These are phyloP conservation scores for Fusarium sp. DNA, from an alignment of 2,329 filamentous ascomycete genomes.

Conservation along the genomic window DNA sequence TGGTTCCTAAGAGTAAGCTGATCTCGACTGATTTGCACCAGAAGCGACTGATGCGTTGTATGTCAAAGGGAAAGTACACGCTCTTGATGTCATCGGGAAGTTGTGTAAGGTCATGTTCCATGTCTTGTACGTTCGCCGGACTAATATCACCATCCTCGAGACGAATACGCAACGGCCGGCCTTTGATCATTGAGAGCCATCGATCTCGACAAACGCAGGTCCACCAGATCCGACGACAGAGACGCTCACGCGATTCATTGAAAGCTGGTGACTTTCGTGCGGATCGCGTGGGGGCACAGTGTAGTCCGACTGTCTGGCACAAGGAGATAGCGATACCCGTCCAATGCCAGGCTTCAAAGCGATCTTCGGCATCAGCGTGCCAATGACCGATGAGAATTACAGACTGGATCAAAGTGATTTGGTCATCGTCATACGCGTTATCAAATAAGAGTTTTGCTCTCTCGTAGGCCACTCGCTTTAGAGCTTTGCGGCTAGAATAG, in stretches of 20 bases:
- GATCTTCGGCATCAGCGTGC: slow-evolving; percentile 59
- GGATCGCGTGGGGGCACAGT: slow-evolving; percentile 35
- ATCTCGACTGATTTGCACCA: neutral
- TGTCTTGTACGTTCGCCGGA: neutral
- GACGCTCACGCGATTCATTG: neutral
- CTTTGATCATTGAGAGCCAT: slow-evolving; percentile 25
- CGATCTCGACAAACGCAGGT: slow-evolving; percentile 17
- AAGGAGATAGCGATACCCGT: slow-evolving; percentile 61
- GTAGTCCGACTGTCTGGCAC: slow-evolving; percentile 60
- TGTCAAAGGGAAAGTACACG: neutral
- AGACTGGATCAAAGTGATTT: slow-evolving; percentile 59
- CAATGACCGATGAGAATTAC: slow-evolving; percentile 60
- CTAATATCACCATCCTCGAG: slow-evolving; percentile 15
- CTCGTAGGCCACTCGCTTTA: slow-evolving; percentile 33
- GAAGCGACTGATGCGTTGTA: neutral
- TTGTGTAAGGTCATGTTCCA: neutral
- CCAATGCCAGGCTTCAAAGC: slow-evolving; percentile 63
- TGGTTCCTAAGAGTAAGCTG: neutral
- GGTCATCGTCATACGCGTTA: slow-evolving; percentile 56
- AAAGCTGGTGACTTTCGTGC: neutral
- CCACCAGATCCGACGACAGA: slow-evolving; percentile 31
- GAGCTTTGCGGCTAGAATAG: slow-evolving; percentile 5
- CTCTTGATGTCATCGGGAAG: neutral
- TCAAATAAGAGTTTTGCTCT: slow-evolving; percentile 48
- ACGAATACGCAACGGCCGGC: slow-evolving; percentile 18